A percentile compares a stretch with the other conserved stretches of the same genome.
Conservation (phyloP, 1,139 yeast genomes). For the Yamadazyma membranifaciens region DNA sequence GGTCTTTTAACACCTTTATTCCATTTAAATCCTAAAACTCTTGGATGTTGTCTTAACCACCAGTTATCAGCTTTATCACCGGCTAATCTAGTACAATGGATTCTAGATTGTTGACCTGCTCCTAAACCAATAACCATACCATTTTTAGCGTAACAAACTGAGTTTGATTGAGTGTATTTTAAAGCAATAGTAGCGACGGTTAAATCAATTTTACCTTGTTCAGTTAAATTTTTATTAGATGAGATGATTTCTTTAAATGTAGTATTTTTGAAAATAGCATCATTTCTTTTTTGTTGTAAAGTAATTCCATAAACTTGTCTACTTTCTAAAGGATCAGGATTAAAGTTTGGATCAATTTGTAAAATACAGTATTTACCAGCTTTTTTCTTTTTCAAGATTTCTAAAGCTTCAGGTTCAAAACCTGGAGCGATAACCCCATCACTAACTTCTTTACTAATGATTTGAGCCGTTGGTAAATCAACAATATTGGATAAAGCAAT, state of each 20-base stretch:
- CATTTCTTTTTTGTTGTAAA: slow-evolving; percentile 95
- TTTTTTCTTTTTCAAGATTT: slow-evolving; percentile 84
- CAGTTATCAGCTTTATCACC: slow-evolving; percentile 99
- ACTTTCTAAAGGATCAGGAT: slow-evolving; percentile 77
- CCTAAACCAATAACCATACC: slow-evolving; percentile 99
- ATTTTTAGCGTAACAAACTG: slow-evolving; percentile 96
- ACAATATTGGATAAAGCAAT: slow-evolving; percentile 96
- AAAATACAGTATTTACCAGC: slow-evolving; percentile 95
- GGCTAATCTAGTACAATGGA: slow-evolving; percentile 97
- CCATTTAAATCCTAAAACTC: slow-evolving; percentile 90
- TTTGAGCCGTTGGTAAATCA: slow-evolving; percentile 93
- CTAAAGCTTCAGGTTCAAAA: slow-evolving; percentile 87
- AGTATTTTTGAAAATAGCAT: slow-evolving; percentile 84
- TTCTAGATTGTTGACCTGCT: slow-evolving; percentile 99
- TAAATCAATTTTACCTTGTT: slow-evolving; percentile 89
- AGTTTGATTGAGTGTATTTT: slow-evolving; percentile 96
- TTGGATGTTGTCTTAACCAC: slow-evolving; percentile 99
- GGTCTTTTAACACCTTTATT: slow-evolving; percentile 98
- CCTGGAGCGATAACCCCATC: slow-evolving; percentile 99
- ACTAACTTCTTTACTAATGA: slow-evolving; percentile 94
- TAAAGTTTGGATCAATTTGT: slow-evolving; percentile 92
- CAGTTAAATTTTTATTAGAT: slow-evolving; percentile 78
- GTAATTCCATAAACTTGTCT: slow-evolving; percentile 96
- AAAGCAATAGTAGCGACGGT: slow-evolving; percentile 96
- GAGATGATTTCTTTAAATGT: slow-evolving; percentile 93